These are phyloP conservation scores for Cyberlindnera petersonii DNA, from an alignment of 805 yeast genomes.

Conservation along the genomic window DNA sequence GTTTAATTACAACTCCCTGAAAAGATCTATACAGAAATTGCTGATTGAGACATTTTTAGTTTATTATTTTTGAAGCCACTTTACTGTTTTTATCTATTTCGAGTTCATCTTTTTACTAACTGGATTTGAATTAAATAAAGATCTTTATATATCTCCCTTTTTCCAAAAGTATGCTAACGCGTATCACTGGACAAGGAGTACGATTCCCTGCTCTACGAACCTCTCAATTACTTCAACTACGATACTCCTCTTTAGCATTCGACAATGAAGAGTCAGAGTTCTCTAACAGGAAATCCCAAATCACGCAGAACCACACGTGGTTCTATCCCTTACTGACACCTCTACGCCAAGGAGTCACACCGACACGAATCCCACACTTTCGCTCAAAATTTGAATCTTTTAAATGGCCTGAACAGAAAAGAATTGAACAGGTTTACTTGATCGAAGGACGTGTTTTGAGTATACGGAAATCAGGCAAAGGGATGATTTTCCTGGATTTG, in stretches of 20 bases:
- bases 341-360: constrained; percentile 14
- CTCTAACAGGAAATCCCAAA: constrained; percentile 22
- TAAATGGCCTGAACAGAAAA: constrained; percentile 24
- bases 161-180: too few relatives aligned
- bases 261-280: constrained; percentile 24
- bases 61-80: too few relatives aligned
- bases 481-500: constrained; percentile 65
- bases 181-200: too few relatives aligned
- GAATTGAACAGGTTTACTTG: constrained; percentile 23
- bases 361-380: constrained; percentile 39
- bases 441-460: constrained; percentile 54
- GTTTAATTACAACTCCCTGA: constrained; percentile 31
- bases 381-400: constrained; percentile 27
- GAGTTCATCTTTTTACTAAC: too few relatives aligned
- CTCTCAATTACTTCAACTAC: background rate
- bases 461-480: constrained; percentile 64
- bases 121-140: too few relatives aligned
- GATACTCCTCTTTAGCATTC: constrained; percentile 15
- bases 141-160: too few relatives aligned
- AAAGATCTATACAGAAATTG: constrained; percentile 19
- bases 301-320: constrained; percentile 11
- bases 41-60: too few relatives aligned
- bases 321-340: constrained; percentile 26
- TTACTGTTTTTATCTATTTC: too few relatives aligned
- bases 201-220: too few relatives aligned